Evolutionary conservation across 73 alveolate species (phyloP).

Genomic region (Paramecium tetraurelia): DNA sequence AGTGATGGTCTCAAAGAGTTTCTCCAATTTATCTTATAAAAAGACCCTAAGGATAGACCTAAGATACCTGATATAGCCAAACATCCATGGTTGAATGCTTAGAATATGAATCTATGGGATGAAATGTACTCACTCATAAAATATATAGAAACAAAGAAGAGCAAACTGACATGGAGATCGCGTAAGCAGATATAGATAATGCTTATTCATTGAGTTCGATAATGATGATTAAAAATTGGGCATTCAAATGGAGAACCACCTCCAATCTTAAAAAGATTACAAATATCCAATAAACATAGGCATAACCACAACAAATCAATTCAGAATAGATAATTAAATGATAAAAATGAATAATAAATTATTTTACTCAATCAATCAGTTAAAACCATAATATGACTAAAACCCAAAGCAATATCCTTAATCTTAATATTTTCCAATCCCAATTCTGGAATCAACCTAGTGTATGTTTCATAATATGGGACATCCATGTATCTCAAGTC

Average conservation of each 20-base stretch:
- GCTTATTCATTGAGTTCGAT: slow-evolving; percentile 51
- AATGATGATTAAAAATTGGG: slow-evolving; percentile 40
- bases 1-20: slow-evolving; percentile 74
- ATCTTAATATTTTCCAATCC: neutral
- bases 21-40: slow-evolving; percentile 72
- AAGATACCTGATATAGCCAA: neutral
- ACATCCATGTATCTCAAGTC: neutral
- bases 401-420: slow-evolving; percentile 34
- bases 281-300: neutral
- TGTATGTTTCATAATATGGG: slow-evolving; percentile 10
- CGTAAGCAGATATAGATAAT: slow-evolving; percentile 21
- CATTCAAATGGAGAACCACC: slow-evolving; percentile 32
- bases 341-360: neutral
- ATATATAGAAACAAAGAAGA: neutral
- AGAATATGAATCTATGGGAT: slow-evolving; percentile 5
- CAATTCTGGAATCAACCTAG: neutral
- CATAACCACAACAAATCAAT: neutral
- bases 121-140: slow-evolving; percentile 6
- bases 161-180: neutral
- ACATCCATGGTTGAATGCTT: slow-evolving; percentile 49
- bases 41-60: slow-evolving; percentile 82
- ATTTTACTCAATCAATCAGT: slow-evolving; percentile 24
- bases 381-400: neutral
- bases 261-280: neutral
- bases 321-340: neutral